phyloP scores from a whole-genome alignment of 2,329 filamentous ascomycete species.

The Ceratocystis papillata region DNA sequence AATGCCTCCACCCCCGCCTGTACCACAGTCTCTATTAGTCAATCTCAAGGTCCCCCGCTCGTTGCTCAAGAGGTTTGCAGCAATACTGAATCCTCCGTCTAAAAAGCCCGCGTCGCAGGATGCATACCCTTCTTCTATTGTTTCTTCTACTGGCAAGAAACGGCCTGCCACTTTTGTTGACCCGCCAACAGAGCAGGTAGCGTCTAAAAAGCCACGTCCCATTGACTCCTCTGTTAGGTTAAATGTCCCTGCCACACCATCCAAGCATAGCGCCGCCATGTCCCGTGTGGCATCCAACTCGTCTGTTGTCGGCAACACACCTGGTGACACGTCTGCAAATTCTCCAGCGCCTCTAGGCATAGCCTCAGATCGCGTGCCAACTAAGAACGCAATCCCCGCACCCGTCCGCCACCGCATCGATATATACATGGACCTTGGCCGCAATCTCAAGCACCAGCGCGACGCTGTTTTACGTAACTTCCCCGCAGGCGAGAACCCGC shows the following conservation, averaged over 20 bases:
- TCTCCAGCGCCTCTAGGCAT: conserved; percentile 14
- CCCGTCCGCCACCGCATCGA: conserved; percentile 26
- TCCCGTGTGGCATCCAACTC: conserved; percentile 21
- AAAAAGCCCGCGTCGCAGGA: conserved; percentile 27
- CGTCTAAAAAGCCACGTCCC: conserved; percentile 22
- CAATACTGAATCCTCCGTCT: conserved; percentile 16
- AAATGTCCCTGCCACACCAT: conserved; percentile 21
- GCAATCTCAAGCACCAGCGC: conserved; percentile 44
- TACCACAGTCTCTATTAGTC: conserved; percentile 14
- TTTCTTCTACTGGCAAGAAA: conserved; percentile 19
- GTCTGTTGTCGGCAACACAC: conserved; percentile 16
- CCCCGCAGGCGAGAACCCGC: conserved; percentile 27
- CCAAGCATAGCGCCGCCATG: conserved; percentile 17
- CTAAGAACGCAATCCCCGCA: conserved; percentile 4
- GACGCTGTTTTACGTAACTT: conserved; percentile 35
- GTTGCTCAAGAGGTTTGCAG: conserved; percentile 16
- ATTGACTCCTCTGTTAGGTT: conserved; percentile 18
- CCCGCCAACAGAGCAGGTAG: conserved; percentile 20
- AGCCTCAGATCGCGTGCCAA: neutral
- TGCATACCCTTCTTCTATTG: neutral
- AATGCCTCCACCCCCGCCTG: conserved; percentile 9
- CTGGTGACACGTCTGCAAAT: conserved; percentile 9
- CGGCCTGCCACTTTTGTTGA: conserved; percentile 20
- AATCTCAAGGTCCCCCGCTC: conserved; percentile 12
- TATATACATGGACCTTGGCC: conserved; percentile 35